Base-by-base conservation (phyloP, 306 rosid genomes). In the Herpetospermum pedunculosum region DNA sequence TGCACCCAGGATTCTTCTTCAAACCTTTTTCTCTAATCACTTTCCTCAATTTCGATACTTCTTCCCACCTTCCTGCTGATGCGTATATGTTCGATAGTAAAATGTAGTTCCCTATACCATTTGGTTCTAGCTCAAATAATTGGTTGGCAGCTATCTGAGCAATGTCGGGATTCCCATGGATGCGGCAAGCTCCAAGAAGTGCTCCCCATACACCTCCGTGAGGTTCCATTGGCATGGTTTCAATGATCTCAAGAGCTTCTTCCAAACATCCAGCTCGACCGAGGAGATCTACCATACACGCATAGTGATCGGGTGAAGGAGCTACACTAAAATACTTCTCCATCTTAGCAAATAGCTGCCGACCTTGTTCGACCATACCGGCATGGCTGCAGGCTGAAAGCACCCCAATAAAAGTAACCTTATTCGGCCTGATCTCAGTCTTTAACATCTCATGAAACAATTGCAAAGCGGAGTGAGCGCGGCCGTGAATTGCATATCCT, bases 181-280 rank as follows among this genome's bases (percentile, higher is more conserved):
- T 46, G 70, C 84, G 80, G 60, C 96, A 92, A 8, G 98, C 96
- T 74, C 96, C 96, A 55, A 90, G 98, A 76, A 92, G 83, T 3
- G 98, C 96, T 73, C 98, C 98, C 98, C 96, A 92, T 62, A 90
- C 96, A 43, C 81, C 88, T 62, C 79, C 96, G 59, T 82, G 53
- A 64, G 96, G 82, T n/a, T 80, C 75, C 81, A 88, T 75, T 29
- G 90, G 90, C 96, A 92, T 88, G 62, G 85, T 75, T 79, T 87
- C 82, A 43, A 83, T 77, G 58, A 90, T 87, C 44, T 19, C 77
- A 58, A 90, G 91, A 19, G 89, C 96, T 79, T 92, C 90, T 64
- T 88, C 92, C 53, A 92, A 77, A 29, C 19, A 77, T 53, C 98
- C 98, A n/a, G 88, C 96, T 44, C 96, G 88, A 52, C 92, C 92